Percentiles rank a stretch among this genome's conserved stretches.
phyloP scores from a whole-genome alignment of 352 stramenopile genomes.

The Phytopythium aichiense region DNA sequence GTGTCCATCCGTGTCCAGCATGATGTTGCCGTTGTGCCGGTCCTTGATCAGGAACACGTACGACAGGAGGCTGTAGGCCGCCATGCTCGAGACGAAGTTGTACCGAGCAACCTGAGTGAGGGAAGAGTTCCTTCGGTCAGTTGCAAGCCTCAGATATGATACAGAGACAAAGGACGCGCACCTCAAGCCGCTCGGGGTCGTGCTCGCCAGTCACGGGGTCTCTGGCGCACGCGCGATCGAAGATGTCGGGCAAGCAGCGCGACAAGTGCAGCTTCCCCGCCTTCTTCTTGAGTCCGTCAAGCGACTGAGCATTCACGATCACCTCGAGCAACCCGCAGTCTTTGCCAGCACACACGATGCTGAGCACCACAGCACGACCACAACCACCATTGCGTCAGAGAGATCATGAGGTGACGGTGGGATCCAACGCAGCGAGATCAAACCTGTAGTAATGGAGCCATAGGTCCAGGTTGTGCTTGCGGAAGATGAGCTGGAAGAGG shows the following conservation, averaged over 20 bases:
- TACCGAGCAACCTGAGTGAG: constrained; percentile 62
- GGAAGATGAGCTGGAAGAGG: constrained; percentile 92
- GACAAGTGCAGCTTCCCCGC: constrained; percentile 25
- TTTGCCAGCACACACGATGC: constrained; percentile 91
- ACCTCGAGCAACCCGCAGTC: constrained; percentile 94
- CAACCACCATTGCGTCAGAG: background rate
- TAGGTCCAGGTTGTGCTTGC: constrained; percentile 83
- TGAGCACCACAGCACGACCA: constrained; percentile 2
- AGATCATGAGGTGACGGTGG: background rate
- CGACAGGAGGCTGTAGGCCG: constrained; percentile 94
- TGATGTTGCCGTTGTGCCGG: constrained; percentile 98
- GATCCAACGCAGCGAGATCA: background rate
- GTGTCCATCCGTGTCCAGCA: constrained; percentile 93
- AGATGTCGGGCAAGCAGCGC: constrained; percentile 43
- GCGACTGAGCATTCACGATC: constrained; percentile 93
- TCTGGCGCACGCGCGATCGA: constrained; percentile 39
- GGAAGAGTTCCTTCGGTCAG: background rate
- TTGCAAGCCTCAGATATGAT: background rate
- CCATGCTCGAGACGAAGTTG: constrained; percentile 95
- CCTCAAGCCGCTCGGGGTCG: constrained; percentile 38
- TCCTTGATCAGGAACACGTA: constrained; percentile 98
- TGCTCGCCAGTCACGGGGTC: constrained; percentile 34
- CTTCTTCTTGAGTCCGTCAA: constrained; percentile 96
- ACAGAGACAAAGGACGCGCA: background rate
- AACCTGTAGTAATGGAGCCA: constrained; percentile 92